phyloP scores from a whole-genome alignment of 1,284 basidiomycete species.

The Heliocybe sulcata region DNA sequence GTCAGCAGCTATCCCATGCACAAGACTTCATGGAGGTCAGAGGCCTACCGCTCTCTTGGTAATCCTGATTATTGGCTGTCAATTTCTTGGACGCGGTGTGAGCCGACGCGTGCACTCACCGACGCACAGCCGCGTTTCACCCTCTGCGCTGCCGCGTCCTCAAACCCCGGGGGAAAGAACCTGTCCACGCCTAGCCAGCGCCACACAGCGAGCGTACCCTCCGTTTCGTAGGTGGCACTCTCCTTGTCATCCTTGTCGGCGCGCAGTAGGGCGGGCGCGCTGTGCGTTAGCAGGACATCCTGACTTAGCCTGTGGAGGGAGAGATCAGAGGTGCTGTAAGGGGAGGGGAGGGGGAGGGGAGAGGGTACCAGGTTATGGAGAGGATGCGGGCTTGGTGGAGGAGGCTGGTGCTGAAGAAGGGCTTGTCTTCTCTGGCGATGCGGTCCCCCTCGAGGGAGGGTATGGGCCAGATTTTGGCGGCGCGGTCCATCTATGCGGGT shows the following conservation, averaged over 20 bases:
- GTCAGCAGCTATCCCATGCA: too few species aligned
- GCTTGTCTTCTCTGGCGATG: constrained; percentile 61
- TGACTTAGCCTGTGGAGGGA: constrained; percentile 44
- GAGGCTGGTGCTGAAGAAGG: constrained; percentile 56
- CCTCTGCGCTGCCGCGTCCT: constrained; percentile 22
- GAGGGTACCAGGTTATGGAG: constrained; percentile 53
- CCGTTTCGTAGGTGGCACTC: constrained; percentile 10
- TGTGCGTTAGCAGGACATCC: constrained; percentile 54
- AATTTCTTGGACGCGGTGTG: not conserved
- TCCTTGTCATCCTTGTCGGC: constrained; percentile 6
- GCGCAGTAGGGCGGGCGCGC: constrained; percentile 49
- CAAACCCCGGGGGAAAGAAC: constrained; percentile 49
- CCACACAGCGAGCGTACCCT: constrained; percentile 55
- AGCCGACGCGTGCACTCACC: constrained; percentile 30
- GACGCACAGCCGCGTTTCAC: constrained; percentile 51
- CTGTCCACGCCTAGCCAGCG: constrained; percentile 58
- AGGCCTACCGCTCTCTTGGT: constrained; percentile 56
- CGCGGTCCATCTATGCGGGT: constrained; percentile 50
- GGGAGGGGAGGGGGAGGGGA: not conserved
- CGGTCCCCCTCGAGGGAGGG: constrained; percentile 23
- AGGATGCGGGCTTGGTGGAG: constrained; percentile 61
- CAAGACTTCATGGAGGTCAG: not conserved
- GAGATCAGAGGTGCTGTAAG: not conserved
- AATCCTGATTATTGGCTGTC: constrained; percentile 42
- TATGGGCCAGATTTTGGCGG: constrained; percentile 65